phyloP scores from a whole-genome alignment of 192 early-diverging fungal genomes.

The Coemansia sp. region DNA sequence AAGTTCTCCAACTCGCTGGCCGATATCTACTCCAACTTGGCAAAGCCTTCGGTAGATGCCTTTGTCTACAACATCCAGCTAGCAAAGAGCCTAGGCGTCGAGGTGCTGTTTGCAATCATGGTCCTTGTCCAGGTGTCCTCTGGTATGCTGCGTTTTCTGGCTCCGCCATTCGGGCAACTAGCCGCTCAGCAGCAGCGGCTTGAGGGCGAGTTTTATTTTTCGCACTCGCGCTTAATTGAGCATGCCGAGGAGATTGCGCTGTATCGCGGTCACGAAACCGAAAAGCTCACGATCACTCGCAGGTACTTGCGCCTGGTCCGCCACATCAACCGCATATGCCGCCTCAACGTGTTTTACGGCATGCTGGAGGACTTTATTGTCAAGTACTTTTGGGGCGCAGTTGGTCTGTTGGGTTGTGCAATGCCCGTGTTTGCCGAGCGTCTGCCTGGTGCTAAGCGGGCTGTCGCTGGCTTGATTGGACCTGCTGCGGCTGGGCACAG shows the following conservation, averaged over 20 bases:
- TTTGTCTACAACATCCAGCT: conserved; percentile 91
- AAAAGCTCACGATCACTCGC: conserved; percentile 76
- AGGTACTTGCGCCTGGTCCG: conserved; percentile 75
- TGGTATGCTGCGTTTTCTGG: conserved; percentile 72
- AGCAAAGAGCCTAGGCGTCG: conserved; percentile 77
- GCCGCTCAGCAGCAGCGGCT: conserved; percentile 88
- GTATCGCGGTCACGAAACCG: conserved; percentile 78
- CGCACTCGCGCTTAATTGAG: conserved; percentile 90
- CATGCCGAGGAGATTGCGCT: conserved; percentile 97
- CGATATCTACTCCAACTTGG: conserved; percentile 89
- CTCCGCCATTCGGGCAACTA: conserved; percentile 96
- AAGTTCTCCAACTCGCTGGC: conserved; percentile 87
- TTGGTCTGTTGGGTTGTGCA: conserved; percentile 80
- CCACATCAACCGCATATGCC: conserved; percentile 85
- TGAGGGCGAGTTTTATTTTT: conserved; percentile 92
- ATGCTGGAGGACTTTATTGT: conserved; percentile 98
- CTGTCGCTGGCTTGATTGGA: neutral
- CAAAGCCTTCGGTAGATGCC: conserved; percentile 92
- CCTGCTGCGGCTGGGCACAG: neutral
- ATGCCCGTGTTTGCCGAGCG: conserved; percentile 77
- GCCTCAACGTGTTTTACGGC: conserved; percentile 80
- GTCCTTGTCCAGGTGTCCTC: conserved; percentile 77
- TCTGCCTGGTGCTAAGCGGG: conserved; percentile 21
- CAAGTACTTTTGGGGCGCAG: conserved; percentile 97
- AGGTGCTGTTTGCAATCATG: conserved; percentile 78